Evolutionary conservation across 805 yeast genomes (phyloP), one percentile per base, ranked within the genome.

Genomic region (Priceomyces fermenticarens): DNA sequence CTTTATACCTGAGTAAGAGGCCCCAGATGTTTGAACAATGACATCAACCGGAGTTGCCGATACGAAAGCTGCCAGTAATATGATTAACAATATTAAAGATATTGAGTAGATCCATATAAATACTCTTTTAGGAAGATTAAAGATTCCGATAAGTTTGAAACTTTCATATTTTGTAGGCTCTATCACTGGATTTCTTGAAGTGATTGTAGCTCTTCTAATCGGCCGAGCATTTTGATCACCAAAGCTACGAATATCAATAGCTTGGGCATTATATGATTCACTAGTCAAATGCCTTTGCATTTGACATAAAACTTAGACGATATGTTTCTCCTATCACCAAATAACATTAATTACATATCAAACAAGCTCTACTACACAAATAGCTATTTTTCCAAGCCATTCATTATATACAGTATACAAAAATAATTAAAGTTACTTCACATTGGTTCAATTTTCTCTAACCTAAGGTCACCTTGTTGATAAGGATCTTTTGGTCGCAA

Each of bases 11-110:
- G 85, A 78, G 44, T 78, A 77, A 10, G 72, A 62, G 3, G 78
- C 63, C 6, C 68, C 67, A 2, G 79, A 68, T 1, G 83, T 72
- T 49, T 78, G 76, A 1, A 77, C 67, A 44, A 89, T 80, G 25
- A 88, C 80, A 60, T 91, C 97, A 11, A 88, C 77, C 0, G 95
- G 95, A 0, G 91, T 68, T 7, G 85, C 85, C 2, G 86, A 68
- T 20, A 81, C 67, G 41, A 89, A 76, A 0, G 81, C 87, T 14
- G 85, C 51, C 40, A 54, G 41, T 10, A 61, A 32, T 2, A 55
- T 16, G 4, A 54, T 49, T 17, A 58, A 44, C 3, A 60, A 42
- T 7, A 61, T 29, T 29, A 58, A 49, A 7, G 63, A 60, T 10
- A 60, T 49, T 1, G 66, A 60, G 44, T 59, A 60, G 14, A 61